A percentile compares a stretch with the other conserved stretches of the same genome.
Evolutionary conservation across 2,329 filamentous ascomycete species (phyloP).

Genomic region (Colletotrichum ledebouriae): DNA sequence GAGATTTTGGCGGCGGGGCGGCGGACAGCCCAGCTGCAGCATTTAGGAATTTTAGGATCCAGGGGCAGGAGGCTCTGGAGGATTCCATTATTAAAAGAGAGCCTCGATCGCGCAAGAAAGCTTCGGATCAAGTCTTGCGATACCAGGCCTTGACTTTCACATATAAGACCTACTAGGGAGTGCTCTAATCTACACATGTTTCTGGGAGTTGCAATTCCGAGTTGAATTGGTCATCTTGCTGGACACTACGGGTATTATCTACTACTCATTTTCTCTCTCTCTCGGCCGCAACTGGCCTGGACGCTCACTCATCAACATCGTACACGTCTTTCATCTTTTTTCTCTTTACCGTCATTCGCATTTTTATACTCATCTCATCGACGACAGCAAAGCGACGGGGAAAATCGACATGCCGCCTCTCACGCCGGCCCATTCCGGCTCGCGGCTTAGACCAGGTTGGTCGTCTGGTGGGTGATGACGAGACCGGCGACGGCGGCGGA

Average conservation of each 20-base stretch:
- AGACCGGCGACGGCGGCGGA: slow-evolving; percentile 84
- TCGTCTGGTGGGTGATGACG: slow-evolving; percentile 69
- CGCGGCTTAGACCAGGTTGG: slow-evolving; percentile 9
- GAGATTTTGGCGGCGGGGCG: slow-evolving; percentile 24
- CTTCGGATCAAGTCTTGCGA: slow-evolving; percentile 13
- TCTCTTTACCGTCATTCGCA: slow-evolving; percentile 1
- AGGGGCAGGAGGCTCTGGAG: slow-evolving; percentile 1
- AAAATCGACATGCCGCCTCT: neutral
- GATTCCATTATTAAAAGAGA: slow-evolving; percentile 11
- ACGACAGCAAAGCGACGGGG: neutral
- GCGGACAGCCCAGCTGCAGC: neutral
- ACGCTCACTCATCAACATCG: slow-evolving; percentile 32
- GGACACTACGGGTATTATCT: slow-evolving; percentile 31
- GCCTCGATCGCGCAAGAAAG: slow-evolving; percentile 3
- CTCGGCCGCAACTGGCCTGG: neutral
- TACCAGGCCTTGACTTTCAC: neutral
- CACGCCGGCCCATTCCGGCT: slow-evolving; percentile 6
- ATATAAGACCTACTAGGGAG: neutral
- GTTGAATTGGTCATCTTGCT: slow-evolving; percentile 24
- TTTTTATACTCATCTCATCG: neutral
- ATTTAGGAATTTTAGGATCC: too few relatives aligned
- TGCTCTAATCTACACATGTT: neutral
- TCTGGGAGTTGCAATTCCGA: neutral
- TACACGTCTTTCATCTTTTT: slow-evolving; percentile 20
- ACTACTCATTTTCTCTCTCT: slow-evolving; percentile 5